Base-by-base conservation (phyloP, 75 land plant species). In the Larix kaempferi region DNA sequence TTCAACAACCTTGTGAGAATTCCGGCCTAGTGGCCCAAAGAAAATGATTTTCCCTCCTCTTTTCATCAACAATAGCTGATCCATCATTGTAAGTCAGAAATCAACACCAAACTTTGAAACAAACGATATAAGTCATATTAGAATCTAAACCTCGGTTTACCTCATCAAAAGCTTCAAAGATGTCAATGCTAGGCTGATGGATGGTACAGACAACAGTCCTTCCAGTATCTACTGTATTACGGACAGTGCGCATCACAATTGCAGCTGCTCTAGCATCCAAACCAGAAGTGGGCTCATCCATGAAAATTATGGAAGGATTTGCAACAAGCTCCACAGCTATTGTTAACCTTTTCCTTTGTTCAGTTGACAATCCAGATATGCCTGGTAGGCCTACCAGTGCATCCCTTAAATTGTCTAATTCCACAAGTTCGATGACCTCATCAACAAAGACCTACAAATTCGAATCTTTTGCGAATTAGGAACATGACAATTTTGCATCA, bases 101-200 rank as follows among this genome's bases (percentile, higher is more conserved):
- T 52, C 33, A 39, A 35, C n/a, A n/a, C 19, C 58, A 49, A n/a
- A 29, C 22, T 65, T 14, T 56, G 52, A 25, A 79, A 33, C 35
- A 19, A 57, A 61, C 23, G 19, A 16, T 76, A 8, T 63, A 76
- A 64, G 64, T 44, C 8, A 37, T 5, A 11, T 10, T 23, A 49
- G 26, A 17, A 80, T 6, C 5, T 16, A 49, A n/a, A 64, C 19
- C n/a, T 72, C 15, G 8, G 10, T 44, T 57, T 84, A 89, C 92
- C 94, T 93, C 96, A 79, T 93, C 94, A 75, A 93, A 93, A 25
- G 95, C 86, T 78, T 93, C 95, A 71, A 93, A 93, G 4, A 93
- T 92, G 79, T 92, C 94, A 63, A 89, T 92, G 75, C 94, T 89
- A 12, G 94, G 94, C 56, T 92, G 94, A 62, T 92, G 94, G 23